phyloP scores from a whole-genome alignment of 1,284 basidiomycete genomes.

The Rhodotorula sp. region DNA sequence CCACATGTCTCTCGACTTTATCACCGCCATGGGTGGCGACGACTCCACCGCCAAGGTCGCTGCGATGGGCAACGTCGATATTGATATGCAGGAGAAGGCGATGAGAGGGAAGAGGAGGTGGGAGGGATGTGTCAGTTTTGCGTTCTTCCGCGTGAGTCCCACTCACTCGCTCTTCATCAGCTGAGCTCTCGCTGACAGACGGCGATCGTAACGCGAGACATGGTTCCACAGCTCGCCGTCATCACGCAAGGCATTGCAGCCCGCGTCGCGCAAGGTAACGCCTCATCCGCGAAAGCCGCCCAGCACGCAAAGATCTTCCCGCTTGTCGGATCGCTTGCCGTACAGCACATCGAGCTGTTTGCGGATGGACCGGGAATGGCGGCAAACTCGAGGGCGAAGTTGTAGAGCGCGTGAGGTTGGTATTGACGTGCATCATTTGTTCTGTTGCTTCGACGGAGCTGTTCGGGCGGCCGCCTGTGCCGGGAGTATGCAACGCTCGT shows the following conservation, averaged over 20 bases:
- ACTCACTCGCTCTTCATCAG: background rate
- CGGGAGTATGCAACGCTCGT: too few species aligned
- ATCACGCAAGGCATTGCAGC: constrained; percentile 94
- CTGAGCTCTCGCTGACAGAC: background rate
- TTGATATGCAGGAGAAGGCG: background rate
- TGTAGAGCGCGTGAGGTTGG: constrained; percentile 33
- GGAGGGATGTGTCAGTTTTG: constrained; percentile 69
- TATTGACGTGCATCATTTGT: background rate
- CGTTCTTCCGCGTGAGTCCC: constrained; percentile 71
- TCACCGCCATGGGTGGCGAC: constrained; percentile 63
- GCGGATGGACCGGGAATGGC: constrained; percentile 30
- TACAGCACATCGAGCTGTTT: constrained; percentile 58
- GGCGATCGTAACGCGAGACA: background rate
- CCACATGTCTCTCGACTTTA: constrained; percentile 60
- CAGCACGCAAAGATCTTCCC: constrained; percentile 62
- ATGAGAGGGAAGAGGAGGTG: constrained; percentile 1
- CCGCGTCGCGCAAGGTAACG: constrained; percentile 76
- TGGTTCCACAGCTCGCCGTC: constrained; percentile 64
- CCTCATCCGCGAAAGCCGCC: constrained; percentile 73
- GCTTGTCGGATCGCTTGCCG: constrained; percentile 64
- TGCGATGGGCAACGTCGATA: constrained; percentile 1
- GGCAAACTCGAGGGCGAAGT: constrained; percentile 40
- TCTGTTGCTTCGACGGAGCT: too few species aligned
- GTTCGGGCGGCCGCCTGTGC: too few species aligned
- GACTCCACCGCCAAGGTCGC: background rate